These are phyloP conservation scores for Tetraselmis striata DNA, from an alignment of 139 green algal genomes.

Conservation along the genomic window DNA sequence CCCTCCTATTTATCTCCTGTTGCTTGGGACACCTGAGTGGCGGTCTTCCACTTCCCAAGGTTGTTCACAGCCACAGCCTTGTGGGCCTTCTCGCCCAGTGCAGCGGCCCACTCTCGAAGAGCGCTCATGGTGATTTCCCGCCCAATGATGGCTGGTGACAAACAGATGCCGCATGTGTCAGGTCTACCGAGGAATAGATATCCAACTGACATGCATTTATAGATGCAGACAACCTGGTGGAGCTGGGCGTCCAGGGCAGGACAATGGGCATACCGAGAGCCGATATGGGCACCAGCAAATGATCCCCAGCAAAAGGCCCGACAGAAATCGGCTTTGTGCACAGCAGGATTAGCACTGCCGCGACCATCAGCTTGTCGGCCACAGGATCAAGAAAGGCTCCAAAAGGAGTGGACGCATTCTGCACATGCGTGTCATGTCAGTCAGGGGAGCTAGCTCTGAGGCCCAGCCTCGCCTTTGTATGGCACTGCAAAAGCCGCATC, in stretches of 20 bases:
- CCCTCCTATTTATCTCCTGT: background rate
- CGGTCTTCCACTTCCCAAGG: constrained; percentile 87
- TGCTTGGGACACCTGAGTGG: constrained; percentile 38
- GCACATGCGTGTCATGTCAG: too few relatives aligned
- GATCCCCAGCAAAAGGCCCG: constrained; percentile 55
- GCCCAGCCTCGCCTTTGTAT: background rate
- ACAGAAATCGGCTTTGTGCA: constrained; percentile 51
- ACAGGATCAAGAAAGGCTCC: constrained; percentile 97
- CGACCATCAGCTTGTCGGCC: constrained; percentile 96
- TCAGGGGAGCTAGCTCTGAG: background rate
- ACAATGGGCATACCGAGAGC: constrained; percentile 37
- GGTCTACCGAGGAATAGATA: too few relatives aligned
- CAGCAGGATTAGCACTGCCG: constrained; percentile 73
- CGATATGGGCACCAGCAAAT: constrained; percentile 63
- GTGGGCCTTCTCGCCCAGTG: constrained; percentile 55
- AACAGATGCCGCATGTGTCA: constrained; percentile 11
- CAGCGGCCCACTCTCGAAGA: constrained; percentile 88
- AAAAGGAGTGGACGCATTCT: constrained; percentile 69
- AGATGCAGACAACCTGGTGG: too few relatives aligned
- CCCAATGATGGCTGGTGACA: constrained; percentile 66
- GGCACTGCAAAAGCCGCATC: background rate
- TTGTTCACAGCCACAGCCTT: constrained; percentile 73
- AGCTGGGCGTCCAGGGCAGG: too few relatives aligned
- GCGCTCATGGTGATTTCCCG: constrained; percentile 90
- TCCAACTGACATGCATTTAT: too few relatives aligned